Conservation (phyloP, 1,139 yeast genomes). For the Scheffersomyces parashehatae region DNA sequence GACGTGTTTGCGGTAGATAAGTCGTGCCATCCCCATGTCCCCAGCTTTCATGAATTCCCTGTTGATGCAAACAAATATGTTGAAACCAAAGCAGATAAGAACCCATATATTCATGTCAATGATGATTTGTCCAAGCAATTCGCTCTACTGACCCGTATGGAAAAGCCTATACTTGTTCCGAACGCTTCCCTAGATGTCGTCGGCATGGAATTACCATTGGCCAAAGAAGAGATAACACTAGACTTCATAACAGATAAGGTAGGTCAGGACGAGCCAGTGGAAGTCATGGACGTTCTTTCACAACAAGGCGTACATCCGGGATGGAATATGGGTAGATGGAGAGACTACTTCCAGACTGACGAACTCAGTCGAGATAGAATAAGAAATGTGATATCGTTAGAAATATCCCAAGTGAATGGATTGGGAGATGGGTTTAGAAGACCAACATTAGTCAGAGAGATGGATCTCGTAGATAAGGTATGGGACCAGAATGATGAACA, state of each 20-base stretch:
- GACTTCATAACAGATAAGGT: conserved; percentile 58
- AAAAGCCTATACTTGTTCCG: conserved; percentile 35
- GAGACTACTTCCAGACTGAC: conserved; percentile 61
- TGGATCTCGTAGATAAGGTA: conserved; percentile 69
- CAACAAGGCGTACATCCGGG: conserved; percentile 63
- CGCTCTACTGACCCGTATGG: conserved; percentile 25
- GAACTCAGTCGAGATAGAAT: conserved; percentile 58
- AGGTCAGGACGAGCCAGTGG: conserved; percentile 66
- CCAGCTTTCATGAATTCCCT: conserved; percentile 28
- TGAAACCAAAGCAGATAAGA: not conserved
- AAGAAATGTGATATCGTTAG: conserved; percentile 79
- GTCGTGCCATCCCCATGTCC: conserved; percentile 64
- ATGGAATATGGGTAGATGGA: conserved; percentile 78
- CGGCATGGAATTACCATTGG: conserved; percentile 42
- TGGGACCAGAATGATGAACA: conserved; percentile 47
- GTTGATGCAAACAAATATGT: conserved; percentile 15
- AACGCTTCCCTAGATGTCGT: conserved; percentile 25
- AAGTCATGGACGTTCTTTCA: conserved; percentile 88
- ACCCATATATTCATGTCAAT: not conserved
- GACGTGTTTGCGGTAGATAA: conserved; percentile 59
- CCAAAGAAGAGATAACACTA: conserved; percentile 46
- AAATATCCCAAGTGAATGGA: conserved; percentile 58
- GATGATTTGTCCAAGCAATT: conserved; percentile 33
- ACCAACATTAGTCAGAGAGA: conserved; percentile 64
- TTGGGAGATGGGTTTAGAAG: conserved; percentile 55